A percentile compares a stretch with the other conserved stretches of the same genome.
phyloP scores from a whole-genome alignment of 164 flowering plant genomes.

The Berberis vulgaris region DNA sequence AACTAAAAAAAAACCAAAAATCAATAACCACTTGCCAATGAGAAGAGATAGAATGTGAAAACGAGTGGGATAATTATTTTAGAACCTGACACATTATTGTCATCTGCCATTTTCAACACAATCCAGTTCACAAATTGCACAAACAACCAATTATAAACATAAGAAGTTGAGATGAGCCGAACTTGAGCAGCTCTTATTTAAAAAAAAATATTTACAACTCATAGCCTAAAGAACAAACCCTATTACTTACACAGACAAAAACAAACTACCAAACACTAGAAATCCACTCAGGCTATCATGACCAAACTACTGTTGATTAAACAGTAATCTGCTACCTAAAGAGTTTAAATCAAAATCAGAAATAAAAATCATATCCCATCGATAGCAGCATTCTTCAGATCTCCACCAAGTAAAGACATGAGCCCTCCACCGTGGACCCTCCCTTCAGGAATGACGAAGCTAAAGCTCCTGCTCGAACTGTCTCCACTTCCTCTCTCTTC shows the following conservation, averaged over 20 bases:
- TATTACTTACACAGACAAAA: constrained; percentile 3
- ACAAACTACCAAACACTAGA: background rate
- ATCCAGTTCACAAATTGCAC: too few relatives aligned
- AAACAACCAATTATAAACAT: too few relatives aligned
- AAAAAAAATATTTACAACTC: constrained; percentile 7
- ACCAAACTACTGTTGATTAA: background rate
- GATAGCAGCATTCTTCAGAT: constrained; percentile 39
- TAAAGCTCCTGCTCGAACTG: constrained; percentile 20
- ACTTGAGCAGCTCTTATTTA: constrained; percentile 8
- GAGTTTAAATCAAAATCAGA: background rate
- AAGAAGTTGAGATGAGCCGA: too few relatives aligned
- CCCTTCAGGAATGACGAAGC: constrained; percentile 63
- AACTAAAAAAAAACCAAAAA: too few relatives aligned
- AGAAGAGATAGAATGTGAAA: too few relatives aligned
- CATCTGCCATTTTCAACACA: too few relatives aligned
- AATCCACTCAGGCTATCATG: background rate
- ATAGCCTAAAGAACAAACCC: constrained; percentile 1
- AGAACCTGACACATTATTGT: too few relatives aligned
- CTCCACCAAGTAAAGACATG: constrained; percentile 70
- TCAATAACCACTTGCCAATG: too few relatives aligned
- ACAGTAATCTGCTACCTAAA: background rate
- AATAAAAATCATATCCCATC: constrained; percentile 23
- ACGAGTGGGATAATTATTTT: too few relatives aligned
- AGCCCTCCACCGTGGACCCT: constrained; percentile 95
- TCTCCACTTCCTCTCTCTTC: constrained; percentile 19